Conservation (phyloP, 768 basidiomycete genomes). For the Panaeolus cyanescens region DNA sequence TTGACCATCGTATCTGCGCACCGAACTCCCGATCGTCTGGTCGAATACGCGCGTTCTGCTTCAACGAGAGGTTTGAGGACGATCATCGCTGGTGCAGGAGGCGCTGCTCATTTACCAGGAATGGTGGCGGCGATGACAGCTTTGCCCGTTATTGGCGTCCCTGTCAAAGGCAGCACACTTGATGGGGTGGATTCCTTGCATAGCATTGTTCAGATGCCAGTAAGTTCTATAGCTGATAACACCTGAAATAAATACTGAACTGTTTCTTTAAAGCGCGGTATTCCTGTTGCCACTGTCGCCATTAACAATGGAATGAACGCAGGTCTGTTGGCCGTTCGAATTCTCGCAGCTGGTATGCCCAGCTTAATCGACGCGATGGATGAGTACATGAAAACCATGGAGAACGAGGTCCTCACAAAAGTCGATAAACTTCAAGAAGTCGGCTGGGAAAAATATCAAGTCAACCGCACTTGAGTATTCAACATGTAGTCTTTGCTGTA, state of each 20-base stretch:
- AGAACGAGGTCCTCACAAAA: slow-evolving; percentile 24
- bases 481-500: neutral
- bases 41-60: slow-evolving; percentile 80
- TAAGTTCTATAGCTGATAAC: slow-evolving; percentile 39
- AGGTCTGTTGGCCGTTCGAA: slow-evolving; percentile 86
- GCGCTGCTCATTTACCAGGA: slow-evolving; percentile 95
- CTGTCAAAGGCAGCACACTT: slow-evolving; percentile 90
- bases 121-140: slow-evolving; percentile 97
- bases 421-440: slow-evolving; percentile 54
- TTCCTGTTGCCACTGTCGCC: slow-evolving; percentile 96
- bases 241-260: neutral
- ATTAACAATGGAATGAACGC: slow-evolving; percentile 97
- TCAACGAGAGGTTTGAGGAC: slow-evolving; percentile 63
- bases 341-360: slow-evolving; percentile 79
- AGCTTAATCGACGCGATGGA: slow-evolving; percentile 67
- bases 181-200: slow-evolving; percentile 98
- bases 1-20: slow-evolving; percentile 96
- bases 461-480: slow-evolving; percentile 26
- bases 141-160: slow-evolving; percentile 93
- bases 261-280: slow-evolving; percentile 67
- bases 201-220: slow-evolving; percentile 99
- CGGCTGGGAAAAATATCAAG: slow-evolving; percentile 86
- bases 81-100: slow-evolving; percentile 97
- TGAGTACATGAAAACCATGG: slow-evolving; percentile 56
- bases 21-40: slow-evolving; percentile 86